Evolutionary conservation across 2,329 filamentous ascomycete species (phyloP).

Genomic region (Colletotrichum limetticola): DNA sequence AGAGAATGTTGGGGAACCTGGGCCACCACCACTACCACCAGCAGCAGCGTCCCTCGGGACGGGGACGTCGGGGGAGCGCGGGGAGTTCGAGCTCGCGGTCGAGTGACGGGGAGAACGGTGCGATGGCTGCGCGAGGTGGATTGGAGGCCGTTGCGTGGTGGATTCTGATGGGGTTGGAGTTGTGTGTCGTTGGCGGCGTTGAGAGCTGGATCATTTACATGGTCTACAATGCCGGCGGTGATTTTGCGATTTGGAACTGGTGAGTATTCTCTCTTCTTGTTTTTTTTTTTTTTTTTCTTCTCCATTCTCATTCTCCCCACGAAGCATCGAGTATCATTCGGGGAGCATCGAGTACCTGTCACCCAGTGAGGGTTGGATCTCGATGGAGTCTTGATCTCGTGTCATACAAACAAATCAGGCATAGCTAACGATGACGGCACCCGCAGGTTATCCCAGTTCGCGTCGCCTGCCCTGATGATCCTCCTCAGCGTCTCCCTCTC

Average conservation of each 20-base stretch:
- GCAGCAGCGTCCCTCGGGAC: not conserved
- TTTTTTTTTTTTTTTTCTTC: too few relatives aligned
- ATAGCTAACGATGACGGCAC: not conserved
- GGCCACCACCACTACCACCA: not conserved
- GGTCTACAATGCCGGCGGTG: conserved; percentile 36
- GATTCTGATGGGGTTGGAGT: conserved; percentile 42
- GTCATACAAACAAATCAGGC: not conserved
- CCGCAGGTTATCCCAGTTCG: conserved; percentile 23
- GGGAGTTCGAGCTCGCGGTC: not conserved
- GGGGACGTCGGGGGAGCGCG: not conserved
- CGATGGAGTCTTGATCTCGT: not conserved
- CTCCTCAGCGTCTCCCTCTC: conserved; percentile 89
- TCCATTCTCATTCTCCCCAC: too few relatives aligned
- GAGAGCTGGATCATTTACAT: conserved; percentile 42
- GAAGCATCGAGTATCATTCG: too few relatives aligned
- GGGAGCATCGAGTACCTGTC: not conserved
- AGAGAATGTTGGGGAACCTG: not conserved
- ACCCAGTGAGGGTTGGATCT: not conserved
- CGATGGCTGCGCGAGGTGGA: conserved; percentile 17
- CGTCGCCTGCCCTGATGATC: conserved; percentile 58
- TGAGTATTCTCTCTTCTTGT: conserved; percentile 18
- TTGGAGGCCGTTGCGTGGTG: conserved; percentile 38
- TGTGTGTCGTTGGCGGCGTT: conserved; percentile 38
- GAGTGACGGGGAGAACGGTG: conserved; percentile 25
- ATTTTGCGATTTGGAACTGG: conserved; percentile 41